Conservation (phyloP, 1,139 yeast species). For the Candida sp. region DNA sequence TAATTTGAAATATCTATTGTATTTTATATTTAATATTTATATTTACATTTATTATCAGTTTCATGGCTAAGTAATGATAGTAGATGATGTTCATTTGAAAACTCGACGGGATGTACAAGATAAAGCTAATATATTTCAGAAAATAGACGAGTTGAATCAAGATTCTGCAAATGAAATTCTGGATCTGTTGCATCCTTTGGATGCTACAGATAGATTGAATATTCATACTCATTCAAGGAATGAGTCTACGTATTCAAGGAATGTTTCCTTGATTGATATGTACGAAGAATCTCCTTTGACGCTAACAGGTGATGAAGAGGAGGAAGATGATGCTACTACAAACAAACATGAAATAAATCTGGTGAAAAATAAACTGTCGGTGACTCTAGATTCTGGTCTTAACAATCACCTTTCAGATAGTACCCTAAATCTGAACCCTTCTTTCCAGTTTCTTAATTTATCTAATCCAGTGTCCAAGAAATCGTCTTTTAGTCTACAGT, state of each 20-base stretch:
- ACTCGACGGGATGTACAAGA: no score
- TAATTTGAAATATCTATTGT: no score
- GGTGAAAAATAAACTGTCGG: constrained; percentile 2
- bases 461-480: not conserved
- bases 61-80: no score
- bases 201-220: not conserved
- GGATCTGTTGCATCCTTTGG: not conserved
- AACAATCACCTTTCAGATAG: not conserved
- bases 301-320: constrained; percentile 3
- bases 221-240: constrained; percentile 19
- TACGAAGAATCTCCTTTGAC: constrained; percentile 19
- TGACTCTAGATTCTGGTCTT: not conserved
- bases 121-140: no score
- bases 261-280: constrained; percentile 27
- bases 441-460: constrained; percentile 5
- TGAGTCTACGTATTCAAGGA: constrained; percentile 32
- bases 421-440: constrained; percentile 5
- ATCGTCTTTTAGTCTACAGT: not conserved
- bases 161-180: not conserved
- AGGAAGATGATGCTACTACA: constrained; percentile 3
- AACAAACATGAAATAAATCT: not conserved
- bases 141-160: not conserved
- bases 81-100: no score
- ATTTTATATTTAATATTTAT: no score
- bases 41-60: no score